Evolutionary conservation across 2,329 filamentous ascomycete species (phyloP).

Genomic region (Basipetospora chlamydospora): DNA sequence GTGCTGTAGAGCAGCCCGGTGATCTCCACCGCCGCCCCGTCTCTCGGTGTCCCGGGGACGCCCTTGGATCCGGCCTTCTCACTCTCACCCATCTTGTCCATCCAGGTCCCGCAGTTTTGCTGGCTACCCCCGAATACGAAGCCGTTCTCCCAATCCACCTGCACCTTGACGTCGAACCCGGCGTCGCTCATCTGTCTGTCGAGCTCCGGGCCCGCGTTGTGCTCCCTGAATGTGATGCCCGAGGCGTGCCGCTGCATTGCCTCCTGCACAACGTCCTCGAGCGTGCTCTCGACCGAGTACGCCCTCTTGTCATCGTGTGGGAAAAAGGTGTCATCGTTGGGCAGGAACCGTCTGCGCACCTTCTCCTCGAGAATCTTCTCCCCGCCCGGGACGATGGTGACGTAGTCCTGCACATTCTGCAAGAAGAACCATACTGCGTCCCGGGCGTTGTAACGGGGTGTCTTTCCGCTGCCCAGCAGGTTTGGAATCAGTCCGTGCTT

Average conservation of each 20-base stretch:
- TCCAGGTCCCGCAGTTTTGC: conserved; percentile 94
- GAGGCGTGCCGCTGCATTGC: conserved; percentile 80
- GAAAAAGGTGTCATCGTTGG: conserved; percentile 95
- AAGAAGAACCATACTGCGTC: conserved; percentile 98
- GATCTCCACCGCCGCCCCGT: conserved; percentile 90
- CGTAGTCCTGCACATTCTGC: conserved; percentile 90
- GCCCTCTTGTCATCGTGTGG: conserved; percentile 64
- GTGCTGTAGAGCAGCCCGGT: conserved; percentile 86
- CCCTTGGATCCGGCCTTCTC: conserved; percentile 83
- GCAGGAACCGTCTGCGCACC: conserved; percentile 73
- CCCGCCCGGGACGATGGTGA: conserved; percentile 66
- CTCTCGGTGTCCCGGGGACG: conserved; percentile 86
- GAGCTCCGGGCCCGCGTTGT: conserved; percentile 77
- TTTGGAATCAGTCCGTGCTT: conserved; percentile 99
- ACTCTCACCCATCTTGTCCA: conserved; percentile 99
- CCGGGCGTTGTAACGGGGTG: conserved; percentile 85
- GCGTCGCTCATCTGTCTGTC: conserved; percentile 87
- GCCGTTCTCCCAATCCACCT: conserved; percentile 74
- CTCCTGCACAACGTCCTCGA: conserved; percentile 86
- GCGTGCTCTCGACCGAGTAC: conserved; percentile 69
- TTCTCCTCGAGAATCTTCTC: conserved; percentile 57
- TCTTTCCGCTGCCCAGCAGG: conserved; percentile 68
- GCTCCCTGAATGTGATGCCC: conserved; percentile 84
- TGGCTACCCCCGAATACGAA: conserved; percentile 92
- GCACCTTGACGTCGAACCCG: conserved; percentile 83